Percentiles rank a stretch among this genome's conserved stretches.
These are phyloP conservation scores for Aurifilum marmelostoma DNA, from an alignment of 2,329 filamentous ascomycete species.

Conservation along the genomic window DNA sequence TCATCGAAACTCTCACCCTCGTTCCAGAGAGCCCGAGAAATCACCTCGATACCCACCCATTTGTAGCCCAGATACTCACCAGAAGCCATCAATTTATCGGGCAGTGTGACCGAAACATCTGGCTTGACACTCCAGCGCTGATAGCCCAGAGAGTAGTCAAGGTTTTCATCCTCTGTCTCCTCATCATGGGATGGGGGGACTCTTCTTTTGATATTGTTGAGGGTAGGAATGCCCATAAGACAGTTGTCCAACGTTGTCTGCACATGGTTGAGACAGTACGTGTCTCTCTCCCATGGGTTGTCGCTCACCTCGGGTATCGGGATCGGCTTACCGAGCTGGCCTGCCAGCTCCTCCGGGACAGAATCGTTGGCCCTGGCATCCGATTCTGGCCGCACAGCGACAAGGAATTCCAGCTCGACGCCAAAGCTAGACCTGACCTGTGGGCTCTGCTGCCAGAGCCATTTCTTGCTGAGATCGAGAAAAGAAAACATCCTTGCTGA, in stretches of 20 bases:
- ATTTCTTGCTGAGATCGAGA: background rate
- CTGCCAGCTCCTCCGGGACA: background rate
- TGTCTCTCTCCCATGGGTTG: background rate
- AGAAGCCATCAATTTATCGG: background rate
- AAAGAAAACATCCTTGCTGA: background rate
- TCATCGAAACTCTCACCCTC: background rate
- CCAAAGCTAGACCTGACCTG: conserved; percentile 6
- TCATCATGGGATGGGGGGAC: background rate
- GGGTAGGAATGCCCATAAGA: background rate
- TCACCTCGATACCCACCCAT: conserved; percentile 1
- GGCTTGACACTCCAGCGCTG: background rate
- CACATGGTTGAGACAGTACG: background rate
- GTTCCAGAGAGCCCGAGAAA: conserved; percentile 2
- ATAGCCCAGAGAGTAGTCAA: background rate
- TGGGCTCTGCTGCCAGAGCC: background rate
- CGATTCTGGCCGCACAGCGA: background rate
- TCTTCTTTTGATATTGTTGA: background rate
- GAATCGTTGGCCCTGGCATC: background rate
- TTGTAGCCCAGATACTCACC: background rate
- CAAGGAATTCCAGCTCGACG: conserved; percentile 8
- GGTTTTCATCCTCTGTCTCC: background rate
- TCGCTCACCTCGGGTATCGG: background rate
- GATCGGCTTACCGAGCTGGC: background rate
- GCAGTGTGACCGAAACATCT: background rate
- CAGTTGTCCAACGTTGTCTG: background rate